These are phyloP conservation scores for Cryptococcus sp. DNA, from an alignment of 1,284 basidiomycete species.

Conservation along the genomic window DNA sequence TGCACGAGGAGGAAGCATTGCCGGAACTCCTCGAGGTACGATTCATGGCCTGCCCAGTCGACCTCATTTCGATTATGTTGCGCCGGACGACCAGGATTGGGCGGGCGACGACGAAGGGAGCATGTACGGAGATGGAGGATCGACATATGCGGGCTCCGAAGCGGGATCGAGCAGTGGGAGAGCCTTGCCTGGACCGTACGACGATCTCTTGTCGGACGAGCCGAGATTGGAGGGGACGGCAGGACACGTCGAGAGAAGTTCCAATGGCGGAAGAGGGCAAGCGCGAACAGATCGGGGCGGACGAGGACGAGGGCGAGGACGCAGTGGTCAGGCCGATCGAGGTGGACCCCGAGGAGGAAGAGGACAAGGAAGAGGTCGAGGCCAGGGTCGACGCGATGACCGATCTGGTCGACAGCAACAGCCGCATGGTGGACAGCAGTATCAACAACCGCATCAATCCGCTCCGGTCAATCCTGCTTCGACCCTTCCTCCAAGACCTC, in stretches of 20 bases:
- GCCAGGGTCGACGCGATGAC: slow-evolving; percentile 17
- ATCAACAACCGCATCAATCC: not conserved
- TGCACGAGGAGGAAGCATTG: not conserved
- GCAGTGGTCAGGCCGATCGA: slow-evolving; percentile 3
- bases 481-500: too few relatives aligned
- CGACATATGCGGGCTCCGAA: slow-evolving; percentile 20
- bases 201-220: slow-evolving; percentile 7
- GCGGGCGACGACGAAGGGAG: slow-evolving; percentile 16
- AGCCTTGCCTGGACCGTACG: slow-evolving; percentile 26
- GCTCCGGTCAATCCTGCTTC: too few relatives aligned
- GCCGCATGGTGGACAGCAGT: slow-evolving; percentile 10
- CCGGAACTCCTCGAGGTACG: not conserved
- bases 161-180: slow-evolving; percentile 17
- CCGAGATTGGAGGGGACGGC: not conserved
- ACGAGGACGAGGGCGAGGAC: slow-evolving; percentile 7
- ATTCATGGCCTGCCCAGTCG: slow-evolving; percentile 19
- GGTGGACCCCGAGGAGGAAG: slow-evolving; percentile 16
- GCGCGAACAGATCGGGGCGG: slow-evolving; percentile 2
- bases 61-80: slow-evolving; percentile 41
- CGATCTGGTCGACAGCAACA: slow-evolving; percentile 16
- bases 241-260: not conserved
- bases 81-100: slow-evolving; percentile 11
- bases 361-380: slow-evolving; percentile 10
- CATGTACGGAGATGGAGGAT: slow-evolving; percentile 22
- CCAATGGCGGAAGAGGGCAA: not conserved